phyloP scores from a whole-genome alignment of 345 rosid species.

The Melastoma malabathricum region DNA sequence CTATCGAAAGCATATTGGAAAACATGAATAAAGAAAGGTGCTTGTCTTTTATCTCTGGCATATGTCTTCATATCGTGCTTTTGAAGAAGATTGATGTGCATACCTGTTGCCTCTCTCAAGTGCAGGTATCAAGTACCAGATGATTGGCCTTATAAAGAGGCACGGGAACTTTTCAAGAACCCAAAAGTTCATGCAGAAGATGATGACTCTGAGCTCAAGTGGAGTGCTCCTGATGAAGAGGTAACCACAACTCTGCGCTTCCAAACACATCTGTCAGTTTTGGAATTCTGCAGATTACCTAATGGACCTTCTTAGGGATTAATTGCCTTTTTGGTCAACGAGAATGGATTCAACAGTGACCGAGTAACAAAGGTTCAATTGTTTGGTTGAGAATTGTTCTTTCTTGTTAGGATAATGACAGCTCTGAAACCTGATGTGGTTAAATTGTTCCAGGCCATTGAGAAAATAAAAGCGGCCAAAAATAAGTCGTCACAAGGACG shows the following conservation, averaged over 20 bases:
- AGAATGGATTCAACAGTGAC: slow-evolving; percentile 85
- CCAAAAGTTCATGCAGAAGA: slow-evolving; percentile 44
- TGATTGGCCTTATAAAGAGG: slow-evolving; percentile 85
- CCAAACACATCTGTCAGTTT: slow-evolving; percentile 3
- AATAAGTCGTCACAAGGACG: slow-evolving; percentile 92
- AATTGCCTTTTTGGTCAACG: slow-evolving; percentile 56
- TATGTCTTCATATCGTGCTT: background rate
- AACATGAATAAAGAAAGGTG: slow-evolving; percentile 84
- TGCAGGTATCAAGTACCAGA: slow-evolving; percentile 71
- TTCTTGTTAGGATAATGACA: background rate
- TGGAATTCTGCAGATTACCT: background rate
- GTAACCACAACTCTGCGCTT: slow-evolving; percentile 15
- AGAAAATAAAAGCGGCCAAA: slow-evolving; percentile 87
- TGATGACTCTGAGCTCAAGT: slow-evolving; percentile 64
- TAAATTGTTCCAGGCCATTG: slow-evolving; percentile 51
- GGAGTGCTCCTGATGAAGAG: slow-evolving; percentile 87
- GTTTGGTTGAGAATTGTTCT: background rate
- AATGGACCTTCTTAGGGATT: slow-evolving; percentile 8
- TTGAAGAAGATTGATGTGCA: too few species aligned
- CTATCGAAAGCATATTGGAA: slow-evolving; percentile 67
- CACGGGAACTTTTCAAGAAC: slow-evolving; percentile 65
- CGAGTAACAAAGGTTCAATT: slow-evolving; percentile 66
- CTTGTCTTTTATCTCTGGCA: background rate
- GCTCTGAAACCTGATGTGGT: background rate
- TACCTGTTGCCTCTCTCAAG: too few species aligned